These are phyloP conservation scores for Choricystis sp. DNA, from an alignment of 139 green algal genomes.

Conservation along the genomic window DNA sequence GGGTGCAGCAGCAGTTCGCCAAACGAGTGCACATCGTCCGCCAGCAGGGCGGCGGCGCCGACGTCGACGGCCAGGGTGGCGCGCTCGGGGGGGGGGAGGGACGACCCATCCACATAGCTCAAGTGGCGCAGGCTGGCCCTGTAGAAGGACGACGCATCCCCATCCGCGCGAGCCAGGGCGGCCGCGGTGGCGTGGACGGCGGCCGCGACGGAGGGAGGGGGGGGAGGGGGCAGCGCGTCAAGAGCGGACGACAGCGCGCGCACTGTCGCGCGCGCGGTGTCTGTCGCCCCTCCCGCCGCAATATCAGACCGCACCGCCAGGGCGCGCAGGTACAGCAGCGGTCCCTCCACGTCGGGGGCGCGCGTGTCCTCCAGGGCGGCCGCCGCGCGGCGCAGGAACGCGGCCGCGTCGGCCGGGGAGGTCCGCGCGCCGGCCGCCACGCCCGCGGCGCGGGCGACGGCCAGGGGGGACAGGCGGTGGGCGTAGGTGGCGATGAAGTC, in stretches of 20 bases:
- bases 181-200: not conserved
- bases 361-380: conserved; percentile 43
- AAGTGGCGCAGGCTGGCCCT: conserved; percentile 71
- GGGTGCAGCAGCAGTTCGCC: conserved; percentile 94
- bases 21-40: conserved; percentile 91
- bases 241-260: too few species aligned
- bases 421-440: conserved; percentile 9
- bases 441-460: conserved; percentile 73
- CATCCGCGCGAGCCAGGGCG: conserved; percentile 26
- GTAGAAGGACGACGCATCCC: conserved; percentile 90
- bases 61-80: conserved; percentile 78
- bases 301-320: conserved; percentile 79
- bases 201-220: not conserved
- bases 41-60: conserved; percentile 82
- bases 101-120: conserved; percentile 30
- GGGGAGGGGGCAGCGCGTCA: too few species aligned
- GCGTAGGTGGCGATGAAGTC: conserved; percentile 84
- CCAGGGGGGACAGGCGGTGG: conserved; percentile 81
- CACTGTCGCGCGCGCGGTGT: too few species aligned
- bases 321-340: conserved; percentile 77
- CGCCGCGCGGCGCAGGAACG: conserved; percentile 49
- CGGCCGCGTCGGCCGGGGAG: conserved; percentile 21
- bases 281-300: conserved; percentile 20
- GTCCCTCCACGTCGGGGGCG: conserved; percentile 46
- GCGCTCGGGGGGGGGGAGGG: not conserved